Evolutionary conservation across 2,329 filamentous ascomycete species (phyloP).

Genomic region (Cyphellophora attinorum): DNA sequence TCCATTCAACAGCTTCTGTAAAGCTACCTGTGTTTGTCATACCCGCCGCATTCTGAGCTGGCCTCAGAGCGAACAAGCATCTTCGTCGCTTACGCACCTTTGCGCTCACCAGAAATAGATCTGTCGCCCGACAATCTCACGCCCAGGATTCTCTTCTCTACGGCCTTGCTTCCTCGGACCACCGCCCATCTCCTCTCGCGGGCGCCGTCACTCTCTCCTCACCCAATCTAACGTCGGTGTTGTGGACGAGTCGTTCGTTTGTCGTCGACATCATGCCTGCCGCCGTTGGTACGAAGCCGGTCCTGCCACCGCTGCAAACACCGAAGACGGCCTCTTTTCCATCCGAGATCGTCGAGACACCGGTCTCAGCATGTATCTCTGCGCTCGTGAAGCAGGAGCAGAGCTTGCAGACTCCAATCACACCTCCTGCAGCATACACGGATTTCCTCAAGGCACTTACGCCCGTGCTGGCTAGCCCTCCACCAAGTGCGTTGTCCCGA

Average conservation of each 20-base stretch:
- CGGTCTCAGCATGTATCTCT: slow-evolving; percentile 37
- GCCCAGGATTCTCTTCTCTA: neutral
- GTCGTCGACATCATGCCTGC: slow-evolving; percentile 20
- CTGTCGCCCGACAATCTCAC: slow-evolving; percentile 3
- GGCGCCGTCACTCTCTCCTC: slow-evolving; percentile 11
- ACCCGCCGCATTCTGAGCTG: slow-evolving; percentile 14
- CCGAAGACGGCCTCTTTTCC: slow-evolving; percentile 36
- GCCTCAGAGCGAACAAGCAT: too few relatives aligned
- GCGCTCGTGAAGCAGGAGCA: slow-evolving; percentile 62
- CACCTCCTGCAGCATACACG: slow-evolving; percentile 78
- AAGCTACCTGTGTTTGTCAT: slow-evolving; percentile 10
- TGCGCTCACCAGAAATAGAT: slow-evolving; percentile 17
- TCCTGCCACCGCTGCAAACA: slow-evolving; percentile 32
- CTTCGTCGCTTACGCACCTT: too few relatives aligned
- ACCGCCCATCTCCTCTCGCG: slow-evolving; percentile 13
- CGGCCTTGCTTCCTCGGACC: slow-evolving; percentile 6
- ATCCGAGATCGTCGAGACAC: slow-evolving; percentile 46
- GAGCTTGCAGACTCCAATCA: slow-evolving; percentile 71
- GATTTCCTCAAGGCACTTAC: slow-evolving; percentile 84
- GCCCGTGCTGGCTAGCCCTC: slow-evolving; percentile 59
- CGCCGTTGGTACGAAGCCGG: slow-evolving; percentile 25
- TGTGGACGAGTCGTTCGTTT: slow-evolving; percentile 15
- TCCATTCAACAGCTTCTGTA: slow-evolving; percentile 10
- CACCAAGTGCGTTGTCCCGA: slow-evolving; percentile 37
- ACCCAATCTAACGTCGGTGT: slow-evolving; percentile 4